Evolutionary conservation across 257 asterid species (phyloP), one percentile per base, ranked within the genome.

Genomic region (Capsicum baccatum): DNA sequence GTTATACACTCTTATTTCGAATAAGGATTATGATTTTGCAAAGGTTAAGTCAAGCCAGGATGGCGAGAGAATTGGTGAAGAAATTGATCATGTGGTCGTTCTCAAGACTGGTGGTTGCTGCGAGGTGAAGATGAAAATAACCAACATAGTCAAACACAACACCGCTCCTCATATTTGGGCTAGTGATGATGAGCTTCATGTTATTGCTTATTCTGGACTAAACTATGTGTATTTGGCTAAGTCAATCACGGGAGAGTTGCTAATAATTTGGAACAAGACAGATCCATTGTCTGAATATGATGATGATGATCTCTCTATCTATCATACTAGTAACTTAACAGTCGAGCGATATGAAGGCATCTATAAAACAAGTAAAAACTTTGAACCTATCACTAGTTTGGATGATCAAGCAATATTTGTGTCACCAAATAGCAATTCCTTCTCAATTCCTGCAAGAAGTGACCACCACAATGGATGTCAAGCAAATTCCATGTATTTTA

Each of bases 341-440:
- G 9, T 70, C 8, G 55, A 70, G 15, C 21, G 33, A 42, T 69
- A 69, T 17, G 33, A 69, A 39, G 55, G 33, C 8, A 15, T 42
- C 2, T 8, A 16, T 11, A 69, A 16, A 42, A 69, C 21, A 69
- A 3, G 15, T 39, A 16, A 69, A 69, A 26, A 69, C 8, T 69
- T 69, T 8, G 50, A 69, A 69, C 3, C 11, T 17, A 39, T 69
- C 8, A 8, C 54, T 39, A 68, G 26, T 16, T 69, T 69, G 84
- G 84, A 50, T 78, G 80, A 84, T 83, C 79, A 84, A 69, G 13
- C 79, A 69, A 12, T 69, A 16, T 69, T 69, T 69, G 33, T 69
- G 79, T 69, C 79, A 16, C 55, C 79, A 70, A 70, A 42, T 70
- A 39, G 79, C 47, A 68, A 37, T 42, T 16, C 35, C 55, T 69